Percentiles rank a stretch among this genome's conserved stretches.
Evolutionary conservation across 495 filamentous ascomycete species (phyloP).

Genomic region (Schizothecium vesticola): DNA sequence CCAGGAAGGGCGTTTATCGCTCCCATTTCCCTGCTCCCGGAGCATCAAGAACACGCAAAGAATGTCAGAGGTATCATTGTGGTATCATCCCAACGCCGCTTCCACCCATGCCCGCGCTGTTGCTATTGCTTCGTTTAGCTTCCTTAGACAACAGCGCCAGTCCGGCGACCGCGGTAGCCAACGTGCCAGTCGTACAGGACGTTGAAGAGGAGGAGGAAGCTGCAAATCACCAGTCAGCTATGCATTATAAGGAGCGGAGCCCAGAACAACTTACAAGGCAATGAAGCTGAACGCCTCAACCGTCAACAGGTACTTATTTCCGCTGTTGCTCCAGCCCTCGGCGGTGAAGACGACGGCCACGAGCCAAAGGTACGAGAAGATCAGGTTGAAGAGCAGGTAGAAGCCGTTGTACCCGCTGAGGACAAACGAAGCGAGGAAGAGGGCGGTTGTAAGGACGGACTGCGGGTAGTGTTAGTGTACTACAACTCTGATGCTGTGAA

Average conservation of each 20-base stretch:
- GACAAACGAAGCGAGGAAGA: conserved; percentile 54
- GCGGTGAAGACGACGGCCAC: conserved; percentile 57
- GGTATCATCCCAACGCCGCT: too few species aligned
- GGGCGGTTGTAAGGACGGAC: conserved; percentile 51
- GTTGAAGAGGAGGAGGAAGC: conserved; percentile 52
- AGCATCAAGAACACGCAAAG: too few species aligned
- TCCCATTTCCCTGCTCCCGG: too few species aligned
- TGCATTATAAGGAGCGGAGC: not conserved
- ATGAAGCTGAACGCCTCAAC: conserved; percentile 58
- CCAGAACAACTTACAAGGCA: conserved; percentile 47
- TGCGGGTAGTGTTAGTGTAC: conserved; percentile 19
- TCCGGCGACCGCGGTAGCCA: conserved; percentile 22
- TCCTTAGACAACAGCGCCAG: conserved; percentile 23
- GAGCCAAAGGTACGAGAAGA: conserved; percentile 63
- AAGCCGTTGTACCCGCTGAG: conserved; percentile 46
- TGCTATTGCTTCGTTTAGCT: too few species aligned
- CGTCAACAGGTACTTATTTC: conserved; percentile 42
- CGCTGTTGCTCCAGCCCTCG: conserved; percentile 45
- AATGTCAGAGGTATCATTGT: too few species aligned
- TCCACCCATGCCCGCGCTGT: too few species aligned
- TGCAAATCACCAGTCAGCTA: conserved; percentile 27
- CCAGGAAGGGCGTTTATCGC: too few species aligned
- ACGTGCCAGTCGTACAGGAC: conserved; percentile 46
- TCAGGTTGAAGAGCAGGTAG: conserved; percentile 50
- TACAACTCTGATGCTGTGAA: not conserved